phyloP scores from a whole-genome alignment of 2,329 filamentous ascomycete genomes.

The Aureobasidium sp. region DNA sequence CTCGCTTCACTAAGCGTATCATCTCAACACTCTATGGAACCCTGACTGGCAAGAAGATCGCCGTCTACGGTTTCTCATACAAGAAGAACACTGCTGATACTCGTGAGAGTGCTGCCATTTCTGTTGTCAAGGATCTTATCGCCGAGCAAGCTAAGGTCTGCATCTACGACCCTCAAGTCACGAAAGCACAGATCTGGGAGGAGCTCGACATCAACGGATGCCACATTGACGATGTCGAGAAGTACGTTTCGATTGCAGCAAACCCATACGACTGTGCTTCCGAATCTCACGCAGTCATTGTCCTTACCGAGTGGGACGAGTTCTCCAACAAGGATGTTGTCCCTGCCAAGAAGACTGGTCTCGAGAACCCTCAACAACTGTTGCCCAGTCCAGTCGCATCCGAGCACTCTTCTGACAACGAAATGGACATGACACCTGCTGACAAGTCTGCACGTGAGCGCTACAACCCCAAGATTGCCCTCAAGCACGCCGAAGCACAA shows the following conservation, averaged over 20 bases:
- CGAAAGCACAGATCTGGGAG: conserved; percentile 28
- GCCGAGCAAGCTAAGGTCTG: conserved; percentile 58
- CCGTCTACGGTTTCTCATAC: conserved; percentile 68
- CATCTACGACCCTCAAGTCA: conserved; percentile 56
- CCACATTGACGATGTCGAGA: conserved; percentile 21
- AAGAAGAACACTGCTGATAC: conserved; percentile 75
- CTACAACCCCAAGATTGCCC: conserved; percentile 7
- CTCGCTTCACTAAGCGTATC: conserved; percentile 60
- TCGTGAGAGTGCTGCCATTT: conserved; percentile 61
- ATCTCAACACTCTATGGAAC: conserved; percentile 62
- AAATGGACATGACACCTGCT: conserved; percentile 10
- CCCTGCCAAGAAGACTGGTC: not conserved
- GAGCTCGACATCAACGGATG: conserved; percentile 23
- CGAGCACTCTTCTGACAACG: conserved; percentile 4
- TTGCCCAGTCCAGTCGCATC: conserved; percentile 11
- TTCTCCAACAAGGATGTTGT: conserved; percentile 27
- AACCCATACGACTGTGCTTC: conserved; percentile 29
- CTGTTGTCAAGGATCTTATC: conserved; percentile 58
- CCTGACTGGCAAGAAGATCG: conserved; percentile 61
- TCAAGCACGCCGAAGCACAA: conserved; percentile 12
- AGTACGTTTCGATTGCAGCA: conserved; percentile 24
- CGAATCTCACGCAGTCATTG: conserved; percentile 28
- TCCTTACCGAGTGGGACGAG: conserved; percentile 31
- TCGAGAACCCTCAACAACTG: conserved; percentile 1
- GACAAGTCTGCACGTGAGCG: conserved; percentile 11